Evolutionary conservation across 73 alveolate genomes (phyloP).

Genomic region (Tetrahymena thermophila): DNA sequence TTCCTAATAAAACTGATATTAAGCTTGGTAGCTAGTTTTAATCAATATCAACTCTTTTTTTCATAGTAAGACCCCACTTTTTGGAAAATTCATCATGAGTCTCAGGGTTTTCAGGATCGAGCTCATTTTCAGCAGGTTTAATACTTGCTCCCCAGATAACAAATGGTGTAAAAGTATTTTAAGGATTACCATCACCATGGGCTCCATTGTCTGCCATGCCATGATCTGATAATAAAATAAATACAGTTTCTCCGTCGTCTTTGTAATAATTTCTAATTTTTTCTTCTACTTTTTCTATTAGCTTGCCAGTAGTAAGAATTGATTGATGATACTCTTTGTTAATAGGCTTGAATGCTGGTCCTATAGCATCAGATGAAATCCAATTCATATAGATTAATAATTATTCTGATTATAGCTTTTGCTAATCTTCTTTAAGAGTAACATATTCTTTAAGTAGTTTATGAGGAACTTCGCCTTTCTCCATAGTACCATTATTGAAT

Average conservation of each 20-base stretch:
- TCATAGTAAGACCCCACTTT: background rate
- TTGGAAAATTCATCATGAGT: background rate
- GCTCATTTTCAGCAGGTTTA: background rate
- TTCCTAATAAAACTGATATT: background rate
- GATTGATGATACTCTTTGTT: background rate
- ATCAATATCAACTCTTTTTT: background rate
- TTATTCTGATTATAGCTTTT: background rate
- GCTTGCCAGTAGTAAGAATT: background rate
- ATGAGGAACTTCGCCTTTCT: background rate
- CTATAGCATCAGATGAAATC: background rate
- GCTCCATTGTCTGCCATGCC: background rate
- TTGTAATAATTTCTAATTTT: background rate
- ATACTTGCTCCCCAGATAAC: background rate
- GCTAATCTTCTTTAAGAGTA: background rate
- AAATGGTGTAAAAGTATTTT: background rate
- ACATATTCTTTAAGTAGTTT: background rate
- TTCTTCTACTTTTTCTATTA: background rate
- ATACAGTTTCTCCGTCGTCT: background rate
- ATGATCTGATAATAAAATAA: background rate
- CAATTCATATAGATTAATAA: background rate
- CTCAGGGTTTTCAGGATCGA: background rate
- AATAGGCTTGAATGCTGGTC: background rate
- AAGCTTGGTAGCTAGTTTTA: background rate
- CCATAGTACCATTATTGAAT: background rate
- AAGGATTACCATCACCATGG: background rate